Percentiles rank a stretch among this genome's conserved stretches.
phyloP scores from a whole-genome alignment of 495 filamentous ascomycete genomes.

The Immersiella caudata region DNA sequence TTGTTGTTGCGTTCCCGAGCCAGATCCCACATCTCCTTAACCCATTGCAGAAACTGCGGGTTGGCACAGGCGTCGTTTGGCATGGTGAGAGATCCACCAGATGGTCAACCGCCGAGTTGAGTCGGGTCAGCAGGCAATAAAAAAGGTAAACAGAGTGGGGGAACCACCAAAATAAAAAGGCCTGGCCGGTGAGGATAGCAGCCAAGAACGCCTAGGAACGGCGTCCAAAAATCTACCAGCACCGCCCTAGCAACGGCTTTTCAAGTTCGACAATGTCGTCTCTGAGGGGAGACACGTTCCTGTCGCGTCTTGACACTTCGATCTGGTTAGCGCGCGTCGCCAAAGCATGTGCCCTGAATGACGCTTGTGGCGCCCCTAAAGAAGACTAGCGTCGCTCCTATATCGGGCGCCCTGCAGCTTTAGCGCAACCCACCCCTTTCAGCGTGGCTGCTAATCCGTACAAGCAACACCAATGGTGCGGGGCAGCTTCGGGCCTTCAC shows the following conservation, averaged over 20 bases:
- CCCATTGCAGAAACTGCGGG: conserved; percentile 72
- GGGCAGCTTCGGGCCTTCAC: conserved; percentile 21
- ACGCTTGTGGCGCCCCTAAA: background rate
- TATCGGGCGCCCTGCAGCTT: background rate
- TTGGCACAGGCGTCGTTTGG: conserved; percentile 60
- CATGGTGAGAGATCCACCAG: conserved; percentile 26
- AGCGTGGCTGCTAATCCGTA: conserved; percentile 8
- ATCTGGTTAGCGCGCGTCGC: conserved; percentile 9
- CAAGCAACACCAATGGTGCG: conserved; percentile 12
- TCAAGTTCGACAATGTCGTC: background rate
- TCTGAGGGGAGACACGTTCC: conserved; percentile 12
- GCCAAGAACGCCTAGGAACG: conserved; percentile 4
- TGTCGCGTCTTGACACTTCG: background rate
- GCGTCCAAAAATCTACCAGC: background rate
- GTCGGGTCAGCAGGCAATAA: background rate
- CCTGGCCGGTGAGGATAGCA: background rate
- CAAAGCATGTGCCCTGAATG: conserved; percentile 15
- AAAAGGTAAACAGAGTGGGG: background rate
- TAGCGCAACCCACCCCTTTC: background rate
- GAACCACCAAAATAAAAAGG: background rate
- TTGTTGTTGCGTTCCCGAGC: conserved; percentile 73
- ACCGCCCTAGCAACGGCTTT: background rate
- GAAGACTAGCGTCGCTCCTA: background rate
- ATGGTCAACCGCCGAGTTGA: background rate
- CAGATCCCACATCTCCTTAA: conserved; percentile 79